Evolutionary conservation across 805 yeast species (phyloP), one percentile per base, ranked within the genome.

Genomic region (Sugiyamaella smithiae): DNA sequence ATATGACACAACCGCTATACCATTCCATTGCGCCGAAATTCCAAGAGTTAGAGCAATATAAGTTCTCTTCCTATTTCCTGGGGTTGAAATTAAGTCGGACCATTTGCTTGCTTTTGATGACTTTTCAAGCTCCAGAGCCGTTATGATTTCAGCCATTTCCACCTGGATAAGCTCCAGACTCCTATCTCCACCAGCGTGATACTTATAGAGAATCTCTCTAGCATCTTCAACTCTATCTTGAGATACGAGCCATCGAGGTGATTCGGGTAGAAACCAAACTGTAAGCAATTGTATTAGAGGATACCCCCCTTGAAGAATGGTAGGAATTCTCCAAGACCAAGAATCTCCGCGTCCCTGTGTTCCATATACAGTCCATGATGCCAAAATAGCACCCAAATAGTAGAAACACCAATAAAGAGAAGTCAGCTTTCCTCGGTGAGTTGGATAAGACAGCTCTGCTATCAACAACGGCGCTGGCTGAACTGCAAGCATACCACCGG

Each of bases 271-370:
- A 55, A 81, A 72, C 45, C 77, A 62, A 67, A 87, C 71, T 24
- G 91, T 95, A n/a, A 67, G 52, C 41, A 72, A 71, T 43, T 87
- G 71, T 22, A 82, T 62, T 1, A 76, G 50, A n/a, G 88, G 81
- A 82, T 88, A 87, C 4, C 80, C 56, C 57, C 84, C 76, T 67
- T 85, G 89, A 26, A 86, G 58, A 12, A 82, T 89, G 56, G 85
- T 75, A 6, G 95, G 95, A 32, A 87, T 75, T 54, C 88, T 73
- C 77, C 85, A 88, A 12, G 83, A 72, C 5, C 81, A 84, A 25
- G 55, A 36, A 33, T 51, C 55, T 20, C 20, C 9, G 52, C 79
- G 68, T 50, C 69, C 62, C 54, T 82, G 71, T 80, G 41, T 85
- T 77, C 52, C 85, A 77, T 55, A 84, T 76, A 6, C 91, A 89